A percentile compares a stretch with the other conserved stretches of the same genome.
These are phyloP conservation scores for Myxozyma melibiosi DNA, from an alignment of 805 yeast species.

Conservation along the genomic window DNA sequence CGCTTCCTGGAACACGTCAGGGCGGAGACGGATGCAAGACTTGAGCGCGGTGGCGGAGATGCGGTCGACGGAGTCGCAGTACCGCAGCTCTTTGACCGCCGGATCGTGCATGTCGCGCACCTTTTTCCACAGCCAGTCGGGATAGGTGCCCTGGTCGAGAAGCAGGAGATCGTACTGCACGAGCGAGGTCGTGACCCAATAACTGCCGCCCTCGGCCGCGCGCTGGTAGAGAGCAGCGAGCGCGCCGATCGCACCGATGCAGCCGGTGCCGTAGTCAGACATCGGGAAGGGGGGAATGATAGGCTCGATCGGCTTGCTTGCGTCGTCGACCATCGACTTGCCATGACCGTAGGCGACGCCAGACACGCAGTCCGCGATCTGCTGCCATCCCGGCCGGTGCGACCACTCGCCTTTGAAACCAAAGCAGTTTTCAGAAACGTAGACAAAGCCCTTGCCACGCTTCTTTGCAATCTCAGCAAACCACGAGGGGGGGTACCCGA, in stretches of 20 bases:
- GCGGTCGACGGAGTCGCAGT: conserved; percentile 33
- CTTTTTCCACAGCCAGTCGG: conserved; percentile 36
- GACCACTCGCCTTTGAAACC: conserved; percentile 43
- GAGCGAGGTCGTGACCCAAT: conserved; percentile 42
- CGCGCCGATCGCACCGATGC: conserved; percentile 43
- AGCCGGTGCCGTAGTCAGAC: conserved; percentile 46
- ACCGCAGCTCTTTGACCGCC: conserved; percentile 34
- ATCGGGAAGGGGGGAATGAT: conserved; percentile 46
- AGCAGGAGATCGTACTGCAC: conserved; percentile 43
- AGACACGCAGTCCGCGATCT: conserved; percentile 44
- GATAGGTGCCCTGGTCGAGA: conserved; percentile 39
- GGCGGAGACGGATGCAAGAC: conserved; percentile 36
- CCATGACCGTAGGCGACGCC: conserved; percentile 46
- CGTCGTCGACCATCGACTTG: conserved; percentile 35
- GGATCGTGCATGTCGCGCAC: conserved; percentile 33
- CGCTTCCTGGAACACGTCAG: conserved; percentile 27
- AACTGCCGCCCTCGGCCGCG: conserved; percentile 41
- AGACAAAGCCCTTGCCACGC: conserved; percentile 43
- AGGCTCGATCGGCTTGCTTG: conserved; percentile 37
- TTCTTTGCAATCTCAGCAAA: conserved; percentile 39
- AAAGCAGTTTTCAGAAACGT: conserved; percentile 43
- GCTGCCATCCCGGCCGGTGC: conserved; percentile 46
- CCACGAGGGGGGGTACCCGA: conserved; percentile 42
- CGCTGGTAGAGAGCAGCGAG: conserved; percentile 41
- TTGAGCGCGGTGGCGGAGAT: conserved; percentile 34